Percentiles rank a stretch among this genome's conserved stretches.
Conservation (phyloP, 1,284 basidiomycete genomes). For the Boletus subluridellus region DNA sequence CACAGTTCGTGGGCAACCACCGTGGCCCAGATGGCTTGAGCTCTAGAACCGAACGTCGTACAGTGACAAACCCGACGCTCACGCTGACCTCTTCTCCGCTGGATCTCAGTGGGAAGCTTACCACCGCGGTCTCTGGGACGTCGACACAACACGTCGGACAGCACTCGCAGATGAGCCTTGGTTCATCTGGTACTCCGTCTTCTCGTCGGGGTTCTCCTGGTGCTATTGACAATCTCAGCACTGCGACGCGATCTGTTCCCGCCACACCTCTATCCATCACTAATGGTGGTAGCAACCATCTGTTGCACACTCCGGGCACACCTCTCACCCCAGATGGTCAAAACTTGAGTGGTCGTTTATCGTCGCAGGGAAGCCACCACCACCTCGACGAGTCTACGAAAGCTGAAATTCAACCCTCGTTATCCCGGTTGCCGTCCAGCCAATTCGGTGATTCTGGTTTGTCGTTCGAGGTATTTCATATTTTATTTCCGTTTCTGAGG, state of each 20-base stretch:
- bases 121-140: constrained; percentile 51
- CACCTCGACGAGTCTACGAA: constrained; percentile 49
- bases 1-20: constrained; percentile 71
- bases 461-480: constrained; percentile 48
- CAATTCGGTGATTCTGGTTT: constrained; percentile 59
- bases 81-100: constrained; percentile 53
- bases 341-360: constrained; percentile 56
- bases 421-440: constrained; percentile 61
- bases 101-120: constrained; percentile 47
- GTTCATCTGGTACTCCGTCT: constrained; percentile 40
- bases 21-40: constrained; percentile 55
- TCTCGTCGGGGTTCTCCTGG: constrained; percentile 72
- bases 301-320: constrained; percentile 66
- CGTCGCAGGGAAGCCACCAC: constrained; percentile 46
- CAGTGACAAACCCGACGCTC: constrained; percentile 69
- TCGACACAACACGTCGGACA: constrained; percentile 63
- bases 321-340: constrained; percentile 62
- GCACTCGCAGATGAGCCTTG: constrained; percentile 51
- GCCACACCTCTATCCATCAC: constrained; percentile 65
- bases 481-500: not conserved
- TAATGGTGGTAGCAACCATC: constrained; percentile 43
- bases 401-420: constrained; percentile 62
- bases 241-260: constrained; percentile 68
- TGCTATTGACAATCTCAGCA: constrained; percentile 55
- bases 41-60: constrained; percentile 58